Base-by-base conservation (phyloP, 345 rosid genomes). In the Kandelia obovata region DNA sequence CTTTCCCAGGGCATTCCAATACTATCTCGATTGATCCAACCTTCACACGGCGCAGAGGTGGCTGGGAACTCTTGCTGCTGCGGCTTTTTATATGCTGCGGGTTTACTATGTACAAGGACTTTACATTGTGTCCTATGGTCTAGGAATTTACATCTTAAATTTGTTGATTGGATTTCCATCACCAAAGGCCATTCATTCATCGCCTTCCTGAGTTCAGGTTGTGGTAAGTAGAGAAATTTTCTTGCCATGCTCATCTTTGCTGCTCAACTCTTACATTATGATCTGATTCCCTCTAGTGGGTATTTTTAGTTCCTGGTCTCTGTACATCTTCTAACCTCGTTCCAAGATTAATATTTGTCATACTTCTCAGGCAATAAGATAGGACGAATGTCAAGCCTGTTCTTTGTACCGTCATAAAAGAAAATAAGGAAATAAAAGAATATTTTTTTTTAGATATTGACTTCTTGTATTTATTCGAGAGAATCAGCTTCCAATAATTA, bases 191-290 rank as follows among this genome's bases (percentile, higher is more conserved):
- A 28, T 89, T 89, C 70, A 55, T 85, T 73, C 91, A 92, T 73
- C 87, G 94, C n/a, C 91, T 88, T 61, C 96, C 96, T 19, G 96
- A 89, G 78, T 89, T 89, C 59, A 89, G 84, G 68, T 88, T 89
- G 78, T 92, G 93, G 93, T 88, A 87, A 76, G n/a, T 23, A 11
- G 56, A 46, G 13, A 7, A 28, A 10, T 57, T 10, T 17, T 34
- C 30, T 23, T 20, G 55, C 30, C 37, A 53, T 23, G 51, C 5
- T 31, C 34, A 51, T 25, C 31, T 5, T 51, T 46, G 26, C 30
- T 39, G 26, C 16, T 60, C 15, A 6, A 30, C 43, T 37, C 43
- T 37, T 37, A 9, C 2, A 7, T 37, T 37, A 37, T 37, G 43
- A 37, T 32, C 10, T 37, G 43, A 37, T 37, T 9, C 43, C 11